Evolutionary conservation across 2,329 filamentous ascomycete species (phyloP), one percentile per base, ranked within the genome.

Genomic region (Didymella lethalis): DNA sequence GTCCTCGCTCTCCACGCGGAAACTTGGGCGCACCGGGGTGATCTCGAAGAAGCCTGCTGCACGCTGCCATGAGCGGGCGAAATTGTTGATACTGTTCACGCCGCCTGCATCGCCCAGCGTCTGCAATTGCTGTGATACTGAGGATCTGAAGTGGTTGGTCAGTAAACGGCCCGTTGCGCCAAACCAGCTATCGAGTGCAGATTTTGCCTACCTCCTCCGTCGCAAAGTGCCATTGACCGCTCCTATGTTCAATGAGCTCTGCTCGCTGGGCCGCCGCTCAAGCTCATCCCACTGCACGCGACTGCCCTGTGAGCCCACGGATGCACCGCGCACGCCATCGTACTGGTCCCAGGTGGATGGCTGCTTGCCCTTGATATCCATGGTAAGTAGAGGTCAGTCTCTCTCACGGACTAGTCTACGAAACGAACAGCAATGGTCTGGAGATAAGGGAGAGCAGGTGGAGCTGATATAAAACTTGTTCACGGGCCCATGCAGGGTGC

Each of bases 41-140:
- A 97, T 91, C 76, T 97, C 93, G 64, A 88, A 86, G 77, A 98
- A 98, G 57, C 85, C 89, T 26, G 93, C 92, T 36, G 94, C 94
- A 75, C 94, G 88, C 78, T 94, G 92, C 90, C 93, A 97, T 68
- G 92, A 96, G 61, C 90, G 87, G 44, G 93, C 91, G 75, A 98
- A 98, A 71, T 93, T 96, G 72, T 95, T 90, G 69, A 98, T 90
- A 77, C 91, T 96, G 81, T 98, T 98, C 61, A 93, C 90, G 49
- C 94, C 94, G 64, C 94, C 95, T 47, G 91, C 89, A 61, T 96
- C 88, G 65, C 91, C 69, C 20, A 82, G 62, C 7, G 82, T 78
- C 46, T 79, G 77, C 54, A 86, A 74, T 48, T 84, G 82, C 71
- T 84, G 78, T 8, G 79, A 79, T 67, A 83, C 78, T 7, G 81